Conservation (phyloP, 2,329 filamentous ascomycete species). For the Sodiomyces alkalinus region DNA sequence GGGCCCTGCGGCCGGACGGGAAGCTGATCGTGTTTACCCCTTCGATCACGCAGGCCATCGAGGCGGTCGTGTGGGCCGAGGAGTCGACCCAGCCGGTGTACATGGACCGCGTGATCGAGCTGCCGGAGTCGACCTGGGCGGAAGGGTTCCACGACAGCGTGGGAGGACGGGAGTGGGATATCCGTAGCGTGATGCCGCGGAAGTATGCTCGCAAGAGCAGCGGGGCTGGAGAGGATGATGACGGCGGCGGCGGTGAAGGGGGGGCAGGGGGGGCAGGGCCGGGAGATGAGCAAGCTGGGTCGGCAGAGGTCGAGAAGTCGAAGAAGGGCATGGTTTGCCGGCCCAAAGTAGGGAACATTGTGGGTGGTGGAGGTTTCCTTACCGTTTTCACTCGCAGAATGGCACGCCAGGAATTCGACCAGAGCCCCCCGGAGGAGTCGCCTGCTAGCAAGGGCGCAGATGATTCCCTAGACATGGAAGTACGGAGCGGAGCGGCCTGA, state of each 20-base stretch:
- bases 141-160: constrained; percentile 27
- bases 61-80: constrained; percentile 41
- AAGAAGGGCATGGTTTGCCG: constrained; percentile 22
- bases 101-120: constrained; percentile 44
- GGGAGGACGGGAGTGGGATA: constrained; percentile 48
- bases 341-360: constrained; percentile 23
- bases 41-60: constrained; percentile 62
- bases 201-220: constrained; percentile 7
- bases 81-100: constrained; percentile 35
- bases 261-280: too few species aligned
- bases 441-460: too few species aligned
- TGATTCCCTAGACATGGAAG: too few species aligned
- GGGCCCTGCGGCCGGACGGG: constrained; percentile 49
- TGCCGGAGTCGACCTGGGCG: constrained; percentile 24
- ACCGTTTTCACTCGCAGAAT: constrained; percentile 15
- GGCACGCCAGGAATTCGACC: neutral
- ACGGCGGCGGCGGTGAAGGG: constrained; percentile 5
- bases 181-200: constrained; percentile 29
- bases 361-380: constrained; percentile 25
- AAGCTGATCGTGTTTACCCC: constrained; percentile 58
- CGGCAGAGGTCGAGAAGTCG: neutral
- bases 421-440: too few species aligned
- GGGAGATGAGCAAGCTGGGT: neutral
- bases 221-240: too few species aligned
- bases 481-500: too few species aligned